Conservation (phyloP, 1,139 yeast species). For the Scheffersomyces quercinus region DNA sequence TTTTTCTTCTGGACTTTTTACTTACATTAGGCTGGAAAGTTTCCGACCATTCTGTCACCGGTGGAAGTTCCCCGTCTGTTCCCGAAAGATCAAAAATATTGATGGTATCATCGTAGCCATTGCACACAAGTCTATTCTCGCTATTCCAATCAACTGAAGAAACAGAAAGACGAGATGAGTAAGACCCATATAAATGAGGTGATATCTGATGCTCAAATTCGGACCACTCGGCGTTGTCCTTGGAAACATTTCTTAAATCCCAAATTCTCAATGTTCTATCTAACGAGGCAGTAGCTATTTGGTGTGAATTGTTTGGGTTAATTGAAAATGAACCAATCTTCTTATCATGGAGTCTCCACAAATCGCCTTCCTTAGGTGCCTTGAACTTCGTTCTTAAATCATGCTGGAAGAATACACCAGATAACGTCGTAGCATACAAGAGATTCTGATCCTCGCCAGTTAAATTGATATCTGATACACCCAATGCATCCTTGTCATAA, state of each 20-base stretch:
- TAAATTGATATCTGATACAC: conserved; percentile 63
- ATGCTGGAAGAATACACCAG: conserved; percentile 72
- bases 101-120: conserved; percentile 89
- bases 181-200: conserved; percentile 62
- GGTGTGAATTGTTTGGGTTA: conserved; percentile 60
- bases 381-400: conserved; percentile 59
- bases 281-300: conserved; percentile 82
- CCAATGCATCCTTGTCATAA: conserved; percentile 43
- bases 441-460: conserved; percentile 49
- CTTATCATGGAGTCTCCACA: conserved; percentile 74
- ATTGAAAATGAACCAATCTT: conserved; percentile 87
- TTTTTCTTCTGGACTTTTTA: conserved; percentile 14
- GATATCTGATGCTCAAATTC: conserved; percentile 38
- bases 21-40: conserved; percentile 19
- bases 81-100: conserved; percentile 46
- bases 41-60: conserved; percentile 28
- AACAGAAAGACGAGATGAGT: conserved; percentile 72
- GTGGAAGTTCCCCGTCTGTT: conserved; percentile 9
- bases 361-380: conserved; percentile 26
- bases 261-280: conserved; percentile 82
- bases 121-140: conserved; percentile 76
- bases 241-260: conserved; percentile 66
- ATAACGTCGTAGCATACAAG: conserved; percentile 71
- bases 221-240: conserved; percentile 41
- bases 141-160: conserved; percentile 86